Percentiles rank a stretch among this genome's conserved stretches.
Evolutionary conservation across 805 yeast genomes (phyloP).

Genomic region (Debaryomyces tyrocola): DNA sequence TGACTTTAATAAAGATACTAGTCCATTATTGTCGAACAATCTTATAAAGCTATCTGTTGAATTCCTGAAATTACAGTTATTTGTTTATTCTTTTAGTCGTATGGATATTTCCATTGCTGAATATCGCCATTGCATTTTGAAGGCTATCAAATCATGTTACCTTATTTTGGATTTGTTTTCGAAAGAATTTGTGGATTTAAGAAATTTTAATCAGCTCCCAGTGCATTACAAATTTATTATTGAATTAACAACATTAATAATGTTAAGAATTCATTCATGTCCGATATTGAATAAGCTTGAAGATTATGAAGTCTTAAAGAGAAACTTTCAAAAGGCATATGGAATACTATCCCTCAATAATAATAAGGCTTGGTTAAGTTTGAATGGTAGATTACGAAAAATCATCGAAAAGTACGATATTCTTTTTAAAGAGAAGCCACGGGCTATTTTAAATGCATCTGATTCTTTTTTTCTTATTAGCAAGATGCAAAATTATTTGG

Average conservation of each 20-base stretch:
- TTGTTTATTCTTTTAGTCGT: slow-evolving; percentile 31
- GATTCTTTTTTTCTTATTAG: slow-evolving; percentile 30
- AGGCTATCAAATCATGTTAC: slow-evolving; percentile 28
- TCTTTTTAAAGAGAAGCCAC: slow-evolving; percentile 11
- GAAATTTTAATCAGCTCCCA: slow-evolving; percentile 32
- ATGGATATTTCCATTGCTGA: slow-evolving; percentile 24
- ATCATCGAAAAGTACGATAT: slow-evolving; percentile 24
- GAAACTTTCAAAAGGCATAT: slow-evolving; percentile 21
- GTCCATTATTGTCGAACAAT: slow-evolving; percentile 19
- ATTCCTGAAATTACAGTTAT: slow-evolving; percentile 39
- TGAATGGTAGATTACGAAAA: slow-evolving; percentile 21
- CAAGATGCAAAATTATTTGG: slow-evolving; percentile 34
- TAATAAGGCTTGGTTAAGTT: slow-evolving; percentile 20
- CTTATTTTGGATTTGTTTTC: slow-evolving; percentile 23
- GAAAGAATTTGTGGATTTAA: slow-evolving; percentile 17
- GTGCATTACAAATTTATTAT: slow-evolving; percentile 40
- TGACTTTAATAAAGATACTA: slow-evolving; percentile 20
- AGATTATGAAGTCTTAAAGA: slow-evolving; percentile 26
- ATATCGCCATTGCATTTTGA: slow-evolving; percentile 26
- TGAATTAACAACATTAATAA: slow-evolving; percentile 30
- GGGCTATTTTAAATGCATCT: slow-evolving; percentile 2
- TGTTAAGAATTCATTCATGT: slow-evolving; percentile 32
- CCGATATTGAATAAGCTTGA: slow-evolving; percentile 25
- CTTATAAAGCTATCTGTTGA: slow-evolving; percentile 33
- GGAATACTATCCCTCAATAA: slow-evolving; percentile 14